Evolutionary conservation across 805 yeast species (phyloP).

Genomic region (Zygotorulaspora chibaensis): DNA sequence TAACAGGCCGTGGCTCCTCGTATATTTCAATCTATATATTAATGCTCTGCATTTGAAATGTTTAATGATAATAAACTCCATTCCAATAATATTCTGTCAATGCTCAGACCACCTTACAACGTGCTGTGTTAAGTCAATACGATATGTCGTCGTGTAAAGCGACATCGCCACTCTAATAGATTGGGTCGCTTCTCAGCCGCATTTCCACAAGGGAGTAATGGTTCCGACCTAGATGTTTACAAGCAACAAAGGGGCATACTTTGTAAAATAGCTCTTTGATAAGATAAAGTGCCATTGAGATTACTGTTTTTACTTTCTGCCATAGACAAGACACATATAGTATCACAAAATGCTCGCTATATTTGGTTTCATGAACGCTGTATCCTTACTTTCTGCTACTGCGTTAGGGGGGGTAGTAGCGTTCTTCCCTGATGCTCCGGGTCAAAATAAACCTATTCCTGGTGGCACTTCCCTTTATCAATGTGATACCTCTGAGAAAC

Average conservation of each 20-base stretch:
- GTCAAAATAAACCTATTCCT: conserved; percentile 59
- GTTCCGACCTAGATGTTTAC: too few relatives aligned
- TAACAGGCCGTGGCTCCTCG: neutral
- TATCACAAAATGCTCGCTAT: conserved; percentile 2
- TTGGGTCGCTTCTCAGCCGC: too few relatives aligned
- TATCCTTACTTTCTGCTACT: conserved; percentile 5
- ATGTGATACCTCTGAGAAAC: conserved; percentile 65
- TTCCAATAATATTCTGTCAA: neutral
- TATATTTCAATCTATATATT: conserved; percentile 1
- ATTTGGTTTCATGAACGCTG: conserved; percentile 3
- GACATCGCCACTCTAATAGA: neutral
- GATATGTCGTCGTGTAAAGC: neutral
- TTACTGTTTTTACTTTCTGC: neutral
- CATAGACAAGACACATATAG: neutral
- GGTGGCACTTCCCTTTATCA: conserved; percentile 82
- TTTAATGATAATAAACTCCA: conserved; percentile 3
- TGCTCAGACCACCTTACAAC: too few relatives aligned
- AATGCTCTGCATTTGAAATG: conserved; percentile 5
- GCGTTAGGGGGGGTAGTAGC: conserved; percentile 9
- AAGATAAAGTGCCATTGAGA: neutral
- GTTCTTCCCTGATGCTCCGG: conserved; percentile 18
- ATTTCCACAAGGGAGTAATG: too few relatives aligned
- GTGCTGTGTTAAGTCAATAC: neutral
- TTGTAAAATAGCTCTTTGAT: too few relatives aligned
- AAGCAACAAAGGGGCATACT: too few relatives aligned